These are phyloP conservation scores for Chrysanthemum makinoi DNA, from an alignment of 129 eudicot genomes.

Conservation along the genomic window DNA sequence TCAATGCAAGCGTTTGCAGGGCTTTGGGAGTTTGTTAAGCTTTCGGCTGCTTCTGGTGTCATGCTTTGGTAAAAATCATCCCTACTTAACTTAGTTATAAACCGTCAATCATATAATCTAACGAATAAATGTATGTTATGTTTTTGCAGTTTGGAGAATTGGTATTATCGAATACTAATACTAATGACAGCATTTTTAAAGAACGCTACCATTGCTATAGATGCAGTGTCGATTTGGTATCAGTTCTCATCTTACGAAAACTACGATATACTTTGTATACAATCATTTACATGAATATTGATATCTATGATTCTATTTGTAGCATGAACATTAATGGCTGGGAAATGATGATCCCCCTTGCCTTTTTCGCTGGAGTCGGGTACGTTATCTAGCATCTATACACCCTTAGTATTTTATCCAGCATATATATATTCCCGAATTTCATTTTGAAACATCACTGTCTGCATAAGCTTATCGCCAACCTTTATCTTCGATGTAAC, in stretches of 20 bases:
- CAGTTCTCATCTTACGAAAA: background rate
- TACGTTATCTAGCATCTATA: slow-evolving; percentile 12
- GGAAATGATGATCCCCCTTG: slow-evolving; percentile 88
- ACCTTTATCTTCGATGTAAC: too few species aligned
- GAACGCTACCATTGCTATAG: slow-evolving; percentile 67
- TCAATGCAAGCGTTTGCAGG: slow-evolving; percentile 79
- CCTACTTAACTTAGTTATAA: background rate
- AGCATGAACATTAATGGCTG: slow-evolving; percentile 83
- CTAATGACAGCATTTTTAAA: slow-evolving; percentile 64
- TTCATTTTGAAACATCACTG: too few species aligned
- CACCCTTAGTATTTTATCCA: background rate
- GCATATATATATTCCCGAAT: too few species aligned
- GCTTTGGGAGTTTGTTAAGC: slow-evolving; percentile 68
- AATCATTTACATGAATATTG: too few species aligned
- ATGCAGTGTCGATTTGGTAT: slow-evolving; percentile 85
- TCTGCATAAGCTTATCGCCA: too few species aligned
- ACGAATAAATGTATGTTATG: background rate
- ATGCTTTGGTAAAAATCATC: slow-evolving; percentile 71
- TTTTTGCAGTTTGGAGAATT: slow-evolving; percentile 77
- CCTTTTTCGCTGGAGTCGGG: slow-evolving; percentile 90
- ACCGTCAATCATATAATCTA: background rate
- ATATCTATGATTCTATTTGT: slow-evolving; percentile 2
- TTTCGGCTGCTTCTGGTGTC: slow-evolving; percentile 86
- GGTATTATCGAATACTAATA: slow-evolving; percentile 79
- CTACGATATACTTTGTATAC: too few species aligned